Evolutionary conservation across 805 yeast species (phyloP).

Genomic region (Allodekkera sacchari): DNA sequence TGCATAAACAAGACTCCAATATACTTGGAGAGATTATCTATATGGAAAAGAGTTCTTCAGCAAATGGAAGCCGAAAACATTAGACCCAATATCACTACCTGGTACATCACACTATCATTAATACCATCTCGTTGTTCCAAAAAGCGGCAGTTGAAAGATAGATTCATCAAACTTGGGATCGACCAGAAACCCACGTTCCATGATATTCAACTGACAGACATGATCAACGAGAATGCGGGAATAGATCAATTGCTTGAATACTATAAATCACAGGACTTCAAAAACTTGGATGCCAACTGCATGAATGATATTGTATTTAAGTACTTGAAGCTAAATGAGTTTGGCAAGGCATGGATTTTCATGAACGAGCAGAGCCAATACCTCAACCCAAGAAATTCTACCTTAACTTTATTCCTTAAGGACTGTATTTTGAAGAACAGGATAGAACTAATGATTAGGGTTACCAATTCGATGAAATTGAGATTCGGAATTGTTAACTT

Average conservation of each 20-base stretch:
- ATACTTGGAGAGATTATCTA: conserved; percentile 10
- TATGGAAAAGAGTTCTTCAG: conserved; percentile 10
- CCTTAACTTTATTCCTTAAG: conserved; percentile 16
- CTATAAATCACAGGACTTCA: conserved; percentile 4
- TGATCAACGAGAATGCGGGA: conserved; percentile 6
- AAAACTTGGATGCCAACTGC: conserved; percentile 11
- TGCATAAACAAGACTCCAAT: conserved; percentile 7
- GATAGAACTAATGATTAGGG: conserved; percentile 9
- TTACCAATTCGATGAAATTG: conserved; percentile 10
- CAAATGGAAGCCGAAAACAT: conserved; percentile 9
- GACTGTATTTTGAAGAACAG: conserved; percentile 6
- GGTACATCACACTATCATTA: conserved; percentile 13
- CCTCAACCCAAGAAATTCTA: conserved; percentile 11
- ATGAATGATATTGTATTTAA: conserved; percentile 16
- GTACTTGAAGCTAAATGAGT: conserved; percentile 6
- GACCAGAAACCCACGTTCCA: conserved; percentile 7
- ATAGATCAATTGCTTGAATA: conserved; percentile 9
- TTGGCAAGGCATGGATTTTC: conserved; percentile 14
- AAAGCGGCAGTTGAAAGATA: conserved; percentile 8
- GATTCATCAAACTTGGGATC: conserved; percentile 4
- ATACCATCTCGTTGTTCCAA: conserved; percentile 10
- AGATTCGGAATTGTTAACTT: conserved; percentile 10
- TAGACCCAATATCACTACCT: conserved; percentile 13
- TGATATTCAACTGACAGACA: conserved; percentile 13
- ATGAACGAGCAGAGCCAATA: conserved; percentile 5